Evolutionary conservation across 257 asterid species (phyloP).

Genomic region (Haberlea rhodopensis): DNA sequence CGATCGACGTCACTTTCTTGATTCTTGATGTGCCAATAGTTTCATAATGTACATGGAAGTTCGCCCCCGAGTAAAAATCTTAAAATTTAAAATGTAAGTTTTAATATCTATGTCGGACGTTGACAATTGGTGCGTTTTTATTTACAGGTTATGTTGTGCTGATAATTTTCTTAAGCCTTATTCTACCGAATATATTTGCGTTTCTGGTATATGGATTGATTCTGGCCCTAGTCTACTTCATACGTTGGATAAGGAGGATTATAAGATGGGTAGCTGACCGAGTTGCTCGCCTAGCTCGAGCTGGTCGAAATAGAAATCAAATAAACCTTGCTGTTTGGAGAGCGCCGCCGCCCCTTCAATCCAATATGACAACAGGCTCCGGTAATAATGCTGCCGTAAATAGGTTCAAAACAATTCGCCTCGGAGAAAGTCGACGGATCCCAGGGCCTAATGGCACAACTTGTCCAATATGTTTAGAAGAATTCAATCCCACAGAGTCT

Average conservation of each 20-base stretch:
- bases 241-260: neutral
- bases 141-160: neutral
- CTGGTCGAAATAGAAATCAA: neutral
- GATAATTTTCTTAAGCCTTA: neutral
- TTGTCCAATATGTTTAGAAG: slow-evolving; percentile 43
- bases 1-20: neutral
- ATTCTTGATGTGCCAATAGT: neutral
- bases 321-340: neutral
- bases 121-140: neutral
- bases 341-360: neutral
- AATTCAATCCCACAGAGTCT: slow-evolving; percentile 34
- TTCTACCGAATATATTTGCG: neutral
- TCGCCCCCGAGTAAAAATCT: neutral
- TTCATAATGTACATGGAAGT: no score
- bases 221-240: neutral
- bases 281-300: neutral
- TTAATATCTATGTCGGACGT: no score
- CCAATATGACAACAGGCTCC: slow-evolving; percentile 21
- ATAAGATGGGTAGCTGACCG: neutral
- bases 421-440: slow-evolving; percentile 30
- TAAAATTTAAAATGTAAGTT: no score
- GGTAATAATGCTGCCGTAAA: slow-evolving; percentile 28
- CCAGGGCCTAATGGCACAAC: slow-evolving; percentile 25
- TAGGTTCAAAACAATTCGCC: slow-evolving; percentile 27
- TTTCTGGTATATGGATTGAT: neutral